Evolutionary conservation across 768 basidiomycete genomes (phyloP).

Genomic region (Leccinum rimulosum): DNA sequence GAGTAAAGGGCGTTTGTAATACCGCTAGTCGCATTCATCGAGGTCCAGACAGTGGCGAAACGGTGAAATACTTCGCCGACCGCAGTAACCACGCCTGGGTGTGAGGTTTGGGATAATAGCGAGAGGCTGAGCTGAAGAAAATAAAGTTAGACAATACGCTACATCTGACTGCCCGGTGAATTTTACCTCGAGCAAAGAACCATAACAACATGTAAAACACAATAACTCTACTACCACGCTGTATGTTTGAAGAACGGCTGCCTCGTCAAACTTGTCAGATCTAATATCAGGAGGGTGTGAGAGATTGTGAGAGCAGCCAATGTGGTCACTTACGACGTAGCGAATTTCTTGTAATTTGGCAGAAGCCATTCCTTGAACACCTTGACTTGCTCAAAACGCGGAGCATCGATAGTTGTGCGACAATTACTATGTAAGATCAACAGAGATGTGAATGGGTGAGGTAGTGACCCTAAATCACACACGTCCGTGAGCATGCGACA

Average conservation of each 20-base stretch:
- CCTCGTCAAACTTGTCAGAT: constrained; percentile 32
- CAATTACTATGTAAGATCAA: constrained; percentile 42
- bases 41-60: constrained; percentile 72
- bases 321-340: constrained; percentile 42
- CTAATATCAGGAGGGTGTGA: constrained; percentile 7
- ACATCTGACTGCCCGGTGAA: constrained; percentile 3
- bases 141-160: constrained; percentile 2
- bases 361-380: constrained; percentile 71
- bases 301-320: neutral
- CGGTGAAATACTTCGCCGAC: constrained; percentile 71
- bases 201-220: constrained; percentile 60
- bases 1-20: constrained; percentile 60
- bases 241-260: constrained; percentile 50
- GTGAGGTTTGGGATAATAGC: constrained; percentile 51
- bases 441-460: constrained; percentile 33
- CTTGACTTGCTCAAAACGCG: constrained; percentile 74
- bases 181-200: constrained; percentile 65
- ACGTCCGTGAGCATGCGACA: constrained; percentile 6
- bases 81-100: constrained; percentile 52
- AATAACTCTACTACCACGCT: constrained; percentile 58
- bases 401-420: constrained; percentile 45
- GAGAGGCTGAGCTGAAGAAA: constrained; percentile 47
- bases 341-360: constrained; percentile 59
- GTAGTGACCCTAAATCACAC: constrained; percentile 33
- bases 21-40: constrained; percentile 58